Base-by-base conservation (phyloP, 2,329 filamentous ascomycete genomes). In the Cladosporium sp. region DNA sequence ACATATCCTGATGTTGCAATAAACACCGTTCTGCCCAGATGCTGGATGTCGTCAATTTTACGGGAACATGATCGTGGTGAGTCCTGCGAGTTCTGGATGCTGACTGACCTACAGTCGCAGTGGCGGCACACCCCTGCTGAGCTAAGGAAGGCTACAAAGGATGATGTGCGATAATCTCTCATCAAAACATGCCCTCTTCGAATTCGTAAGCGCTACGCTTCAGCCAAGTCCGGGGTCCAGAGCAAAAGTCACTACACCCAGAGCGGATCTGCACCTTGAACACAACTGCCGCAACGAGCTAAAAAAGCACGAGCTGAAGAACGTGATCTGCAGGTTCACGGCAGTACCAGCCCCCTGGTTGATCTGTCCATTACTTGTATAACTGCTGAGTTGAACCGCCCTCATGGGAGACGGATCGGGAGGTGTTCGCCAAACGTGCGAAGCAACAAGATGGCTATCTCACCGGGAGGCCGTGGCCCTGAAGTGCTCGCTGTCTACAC, bases 401-500 rank as follows among this genome's bases (percentile, higher is more conserved):
- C 16, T 28, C 28, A 28, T 55, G 14, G 23, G 16, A 28, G n/a
- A 10, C 50, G 2, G 3, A 10, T 52, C 23, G 7, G 18, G 8
- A 10, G 4, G 28, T 31, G 14, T 55, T 33, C 11, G 52, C 28
- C 1, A 55, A 8, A n/a, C 6, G 52, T 29, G 14, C 26, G 52
- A n/a, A 33, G 28, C 52, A 33, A 55, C 58, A 56, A 2, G 7
- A 60, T 60, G 29, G 59, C 60, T 12, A 64, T 67, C 60, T 29
- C 60, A 57, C 16, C 60, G 5, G 66, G 58, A 37, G 66, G 64
- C 28, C 63, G 66, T 56, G 66, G 66, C 29, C 46, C 59, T 37
- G 64, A 67, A 52, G 66, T 67, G 35, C 46, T 66, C 59, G 40
- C 40, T 14, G 53, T 67, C 16, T 67, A 62, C 33, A 37, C 59